These are phyloP conservation scores for Candida nonsorbophila DNA, from an alignment of 805 yeast genomes.

Conservation along the genomic window DNA sequence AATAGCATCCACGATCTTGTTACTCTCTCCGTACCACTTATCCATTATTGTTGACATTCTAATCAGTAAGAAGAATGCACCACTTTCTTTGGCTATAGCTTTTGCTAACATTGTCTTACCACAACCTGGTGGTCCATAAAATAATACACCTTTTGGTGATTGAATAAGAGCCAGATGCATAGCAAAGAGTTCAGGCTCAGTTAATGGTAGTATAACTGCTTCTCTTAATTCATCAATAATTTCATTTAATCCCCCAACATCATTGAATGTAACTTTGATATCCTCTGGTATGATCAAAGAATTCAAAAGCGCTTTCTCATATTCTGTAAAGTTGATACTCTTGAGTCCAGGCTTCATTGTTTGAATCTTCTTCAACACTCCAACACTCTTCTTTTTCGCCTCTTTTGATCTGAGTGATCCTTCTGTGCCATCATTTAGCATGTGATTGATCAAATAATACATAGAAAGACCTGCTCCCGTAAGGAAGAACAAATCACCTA, in stretches of 20 bases:
- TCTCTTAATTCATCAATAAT: constrained; percentile 84
- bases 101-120: constrained; percentile 97
- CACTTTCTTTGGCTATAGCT: constrained; percentile 87
- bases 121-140: constrained; percentile 96
- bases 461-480: constrained; percentile 65
- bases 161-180: constrained; percentile 65
- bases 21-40: constrained; percentile 96
- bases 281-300: constrained; percentile 83
- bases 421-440: constrained; percentile 31
- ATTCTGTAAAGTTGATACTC: constrained; percentile 53
- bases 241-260: constrained; percentile 83
- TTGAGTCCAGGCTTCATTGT: constrained; percentile 53
- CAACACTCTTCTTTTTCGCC: constrained; percentile 58
- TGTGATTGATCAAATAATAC: constrained; percentile 51
- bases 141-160: constrained; percentile 90
- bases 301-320: constrained; percentile 74
- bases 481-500: constrained; percentile 37
- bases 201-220: constrained; percentile 79
- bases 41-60: constrained; percentile 94
- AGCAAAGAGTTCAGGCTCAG: constrained; percentile 66
- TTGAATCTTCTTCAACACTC: constrained; percentile 28
- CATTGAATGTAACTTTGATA: constrained; percentile 67
- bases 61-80: constrained; percentile 85
- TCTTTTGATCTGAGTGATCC: constrained; percentile 43
- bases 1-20: constrained; percentile 88